phyloP scores from a whole-genome alignment of 345 rosid genomes.

The Hypericum androsaemum region DNA sequence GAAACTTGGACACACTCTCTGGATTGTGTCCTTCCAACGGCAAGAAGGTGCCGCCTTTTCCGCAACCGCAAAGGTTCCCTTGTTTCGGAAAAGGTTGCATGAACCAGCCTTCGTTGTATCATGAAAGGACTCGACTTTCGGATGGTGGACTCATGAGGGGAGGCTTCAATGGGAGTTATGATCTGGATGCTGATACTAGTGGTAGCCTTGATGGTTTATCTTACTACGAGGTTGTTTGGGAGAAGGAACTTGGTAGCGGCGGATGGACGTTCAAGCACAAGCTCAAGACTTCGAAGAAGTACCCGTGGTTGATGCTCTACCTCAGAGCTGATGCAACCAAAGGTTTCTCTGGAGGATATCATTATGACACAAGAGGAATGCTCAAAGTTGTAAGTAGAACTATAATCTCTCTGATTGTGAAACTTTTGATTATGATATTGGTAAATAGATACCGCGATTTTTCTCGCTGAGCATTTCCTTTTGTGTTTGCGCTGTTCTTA shows the following conservation, averaged over 20 bases:
- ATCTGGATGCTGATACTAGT: slow-evolving; percentile 13
- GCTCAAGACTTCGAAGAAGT: slow-evolving; percentile 28
- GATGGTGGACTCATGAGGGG: slow-evolving; percentile 15
- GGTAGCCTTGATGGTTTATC: slow-evolving; percentile 11
- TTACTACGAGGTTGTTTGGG: slow-evolving; percentile 22
- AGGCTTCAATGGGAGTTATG: slow-evolving; percentile 23
- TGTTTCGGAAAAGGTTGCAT: slow-evolving; percentile 25
- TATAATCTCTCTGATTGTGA: not conserved
- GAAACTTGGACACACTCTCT: slow-evolving; percentile 19
- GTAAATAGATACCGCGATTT: slow-evolving; percentile 11
- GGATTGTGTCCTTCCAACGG: slow-evolving; percentile 23
- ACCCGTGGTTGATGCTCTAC: slow-evolving; percentile 28
- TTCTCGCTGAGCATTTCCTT: slow-evolving; percentile 11
- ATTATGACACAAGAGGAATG: slow-evolving; percentile 27
- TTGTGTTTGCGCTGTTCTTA: not conserved
- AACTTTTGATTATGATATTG: not conserved
- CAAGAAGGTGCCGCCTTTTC: slow-evolving; percentile 15
- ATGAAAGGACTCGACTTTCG: slow-evolving; percentile 15
- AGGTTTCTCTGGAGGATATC: slow-evolving; percentile 29
- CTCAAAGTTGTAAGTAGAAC: slow-evolving; percentile 19
- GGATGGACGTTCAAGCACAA: slow-evolving; percentile 22
- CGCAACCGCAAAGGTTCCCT: slow-evolving; percentile 17
- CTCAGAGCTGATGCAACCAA: slow-evolving; percentile 27
- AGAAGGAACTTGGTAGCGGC: slow-evolving; percentile 12
- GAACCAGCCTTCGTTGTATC: slow-evolving; percentile 21